Conservation (phyloP, 495 filamentous ascomycete species). For the Penicillium pulvis region DNA sequence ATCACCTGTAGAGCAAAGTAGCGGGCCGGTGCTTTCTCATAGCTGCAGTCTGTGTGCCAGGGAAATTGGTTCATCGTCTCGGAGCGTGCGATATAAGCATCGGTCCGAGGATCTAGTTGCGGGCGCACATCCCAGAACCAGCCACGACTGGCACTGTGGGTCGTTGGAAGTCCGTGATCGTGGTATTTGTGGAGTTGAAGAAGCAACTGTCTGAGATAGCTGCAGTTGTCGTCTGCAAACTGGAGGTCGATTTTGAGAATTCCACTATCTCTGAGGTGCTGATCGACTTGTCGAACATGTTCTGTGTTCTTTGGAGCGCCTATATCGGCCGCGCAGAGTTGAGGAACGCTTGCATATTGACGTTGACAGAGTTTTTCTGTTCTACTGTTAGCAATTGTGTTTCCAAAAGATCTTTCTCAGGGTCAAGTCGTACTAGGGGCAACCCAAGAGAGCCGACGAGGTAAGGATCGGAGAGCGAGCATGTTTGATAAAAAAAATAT, state of each 20-base stretch:
- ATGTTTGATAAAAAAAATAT: neutral
- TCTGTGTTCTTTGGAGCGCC: neutral
- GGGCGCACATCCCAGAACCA: slow-evolving; percentile 41
- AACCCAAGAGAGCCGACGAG: neutral
- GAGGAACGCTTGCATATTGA: neutral
- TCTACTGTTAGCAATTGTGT: neutral
- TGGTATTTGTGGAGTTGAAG: slow-evolving; percentile 25
- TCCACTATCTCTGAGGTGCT: neutral
- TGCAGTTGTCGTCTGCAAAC: neutral
- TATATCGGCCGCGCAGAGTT: neutral
- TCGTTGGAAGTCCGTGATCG: slow-evolving; percentile 31
- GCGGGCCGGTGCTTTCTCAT: slow-evolving; percentile 33
- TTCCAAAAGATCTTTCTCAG: neutral
- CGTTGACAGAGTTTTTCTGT: neutral
- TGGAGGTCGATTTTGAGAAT: slow-evolving; percentile 3
- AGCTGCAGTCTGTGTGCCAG: slow-evolving; percentile 36
- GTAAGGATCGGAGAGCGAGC: neutral
- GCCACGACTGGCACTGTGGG: slow-evolving; percentile 35
- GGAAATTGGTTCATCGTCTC: slow-evolving; percentile 36
- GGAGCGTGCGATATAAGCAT: slow-evolving; percentile 30
- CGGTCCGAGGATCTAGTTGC: neutral
- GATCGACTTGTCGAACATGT: slow-evolving; percentile 5
- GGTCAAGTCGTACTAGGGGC: neutral
- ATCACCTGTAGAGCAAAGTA: slow-evolving; percentile 44
- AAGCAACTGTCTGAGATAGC: slow-evolving; percentile 1